A percentile compares a stretch with the other conserved stretches of the same genome.
These are phyloP conservation scores for Rhizopogon salebrosus DNA, from an alignment of 768 basidiomycete genomes.

Conservation along the genomic window DNA sequence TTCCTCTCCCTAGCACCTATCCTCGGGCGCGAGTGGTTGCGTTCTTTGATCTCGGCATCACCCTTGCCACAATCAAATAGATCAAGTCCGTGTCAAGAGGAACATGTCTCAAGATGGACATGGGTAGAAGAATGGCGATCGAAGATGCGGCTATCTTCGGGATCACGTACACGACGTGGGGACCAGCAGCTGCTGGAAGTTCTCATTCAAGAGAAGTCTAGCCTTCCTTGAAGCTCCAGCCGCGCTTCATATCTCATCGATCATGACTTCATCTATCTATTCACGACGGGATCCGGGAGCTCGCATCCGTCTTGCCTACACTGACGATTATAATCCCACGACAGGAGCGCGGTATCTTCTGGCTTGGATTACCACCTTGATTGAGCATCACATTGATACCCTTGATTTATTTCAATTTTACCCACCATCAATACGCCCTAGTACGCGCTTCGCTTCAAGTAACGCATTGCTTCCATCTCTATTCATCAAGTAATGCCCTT, in stretches of 20 bases:
- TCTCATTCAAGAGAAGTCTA: conserved; percentile 51
- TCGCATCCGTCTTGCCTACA: conserved; percentile 1
- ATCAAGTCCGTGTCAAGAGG: conserved; percentile 21
- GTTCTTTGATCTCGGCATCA: conserved; percentile 44
- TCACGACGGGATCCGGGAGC: not conserved
- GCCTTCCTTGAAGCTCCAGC: conserved; percentile 16
- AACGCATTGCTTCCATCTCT: conserved; percentile 11
- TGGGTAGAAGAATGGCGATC: conserved; percentile 70
- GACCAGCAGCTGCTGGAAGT: conserved; percentile 43
- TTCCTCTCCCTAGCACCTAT: conserved; percentile 85
- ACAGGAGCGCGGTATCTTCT: conserved; percentile 4
- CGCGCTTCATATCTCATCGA: conserved; percentile 1
- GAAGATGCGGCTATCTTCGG: conserved; percentile 52
- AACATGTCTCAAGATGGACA: conserved; percentile 43
- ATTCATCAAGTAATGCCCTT: conserved; percentile 17
- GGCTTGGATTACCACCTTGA: conserved; percentile 10
- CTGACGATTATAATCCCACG: conserved; percentile 3
- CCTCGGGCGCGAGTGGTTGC: conserved; percentile 63
- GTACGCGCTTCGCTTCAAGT: conserved; percentile 5
- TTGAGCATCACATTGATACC: conserved; percentile 23
- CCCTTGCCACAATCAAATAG: conserved; percentile 14
- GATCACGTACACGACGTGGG: conserved; percentile 41
- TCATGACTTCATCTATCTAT: conserved; percentile 10
- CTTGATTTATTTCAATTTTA: conserved; percentile 25
- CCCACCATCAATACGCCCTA: conserved; percentile 13